Evolutionary conservation across 2,329 filamentous ascomycete genomes (phyloP).

Genomic region (Tolypocladium album): DNA sequence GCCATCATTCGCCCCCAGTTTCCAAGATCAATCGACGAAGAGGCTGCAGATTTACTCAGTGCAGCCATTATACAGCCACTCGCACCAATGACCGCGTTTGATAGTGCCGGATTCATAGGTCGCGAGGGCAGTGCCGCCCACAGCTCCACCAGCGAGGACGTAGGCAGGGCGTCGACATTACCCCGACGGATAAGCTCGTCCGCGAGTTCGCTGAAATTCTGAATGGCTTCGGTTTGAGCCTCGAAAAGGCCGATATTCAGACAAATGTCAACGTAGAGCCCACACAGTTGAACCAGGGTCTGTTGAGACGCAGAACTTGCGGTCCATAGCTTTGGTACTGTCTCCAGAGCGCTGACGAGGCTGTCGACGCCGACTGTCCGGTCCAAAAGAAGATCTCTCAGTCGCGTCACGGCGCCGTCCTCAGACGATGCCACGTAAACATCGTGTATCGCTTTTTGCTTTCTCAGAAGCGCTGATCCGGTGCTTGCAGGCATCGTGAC

Average conservation of each 20-base stretch:
- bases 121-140: conserved; percentile 28
- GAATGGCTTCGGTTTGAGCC: conserved; percentile 34
- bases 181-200: conserved; percentile 24
- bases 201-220: conserved; percentile 34
- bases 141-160: conserved; percentile 22
- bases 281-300: conserved; percentile 22
- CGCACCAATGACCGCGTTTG: conserved; percentile 35
- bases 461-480: conserved; percentile 27
- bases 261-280: conserved; percentile 32
- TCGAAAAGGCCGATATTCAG: conserved; percentile 27
- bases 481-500: conserved; percentile 6
- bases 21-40: conserved; percentile 11
- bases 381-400: conserved; percentile 17
- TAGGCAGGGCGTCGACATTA: conserved; percentile 17
- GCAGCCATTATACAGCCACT: conserved; percentile 34
- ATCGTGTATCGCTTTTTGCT: conserved; percentile 23
- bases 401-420: conserved; percentile 9
- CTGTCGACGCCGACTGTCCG: conserved; percentile 19
- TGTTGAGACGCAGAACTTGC: conserved; percentile 11
- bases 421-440: conserved; percentile 22
- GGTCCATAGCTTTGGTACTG: conserved; percentile 20
- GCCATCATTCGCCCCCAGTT: conserved; percentile 41
- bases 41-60: conserved; percentile 11
- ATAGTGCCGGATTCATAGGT: conserved; percentile 35
- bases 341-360: conserved; percentile 24